Percentiles rank a stretch among this genome's conserved stretches.
phyloP scores from a whole-genome alignment of 2,329 filamentous ascomycete species.

The Xylaria sp. region DNA sequence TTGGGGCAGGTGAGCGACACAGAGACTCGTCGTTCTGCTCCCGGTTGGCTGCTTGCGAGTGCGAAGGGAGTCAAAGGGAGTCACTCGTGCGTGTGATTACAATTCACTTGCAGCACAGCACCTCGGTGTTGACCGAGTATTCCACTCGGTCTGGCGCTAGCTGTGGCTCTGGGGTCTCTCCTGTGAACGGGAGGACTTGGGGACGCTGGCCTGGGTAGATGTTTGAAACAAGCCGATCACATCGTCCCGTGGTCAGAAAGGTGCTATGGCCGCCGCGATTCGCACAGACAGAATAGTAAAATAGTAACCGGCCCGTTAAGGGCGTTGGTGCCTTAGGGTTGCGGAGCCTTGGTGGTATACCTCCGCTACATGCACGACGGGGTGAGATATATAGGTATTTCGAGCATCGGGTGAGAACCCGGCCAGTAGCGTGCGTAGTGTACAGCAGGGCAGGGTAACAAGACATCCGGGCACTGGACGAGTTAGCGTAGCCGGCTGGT shows the following conservation, averaged over 20 bases:
- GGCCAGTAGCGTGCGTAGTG: neutral
- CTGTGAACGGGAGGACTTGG: neutral
- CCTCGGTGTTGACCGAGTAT: constrained; percentile 18
- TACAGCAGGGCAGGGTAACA: neutral
- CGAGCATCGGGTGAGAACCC: neutral
- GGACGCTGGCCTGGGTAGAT: neutral
- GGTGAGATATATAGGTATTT: constrained; percentile 20
- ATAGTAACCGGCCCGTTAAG: constrained; percentile 31
- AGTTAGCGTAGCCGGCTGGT: neutral
- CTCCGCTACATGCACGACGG: neutral
- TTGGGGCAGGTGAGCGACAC: constrained; percentile 6
- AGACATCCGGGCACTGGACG: neutral
- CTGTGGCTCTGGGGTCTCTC: too few relatives aligned
- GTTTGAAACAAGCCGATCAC: constrained; percentile 17
- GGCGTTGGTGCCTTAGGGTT: constrained; percentile 10
- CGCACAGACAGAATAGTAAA: constrained; percentile 18
- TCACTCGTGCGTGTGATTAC: constrained; percentile 1
- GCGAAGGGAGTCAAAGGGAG: neutral
- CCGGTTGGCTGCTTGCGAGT: constrained; percentile 1
- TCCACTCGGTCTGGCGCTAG: constrained; percentile 14
- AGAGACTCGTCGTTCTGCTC: neutral
- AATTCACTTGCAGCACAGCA: neutral
- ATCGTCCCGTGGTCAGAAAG: constrained; percentile 21
- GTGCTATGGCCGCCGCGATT: constrained; percentile 5
- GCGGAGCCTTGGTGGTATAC: constrained; percentile 15